Conservation (phyloP, 225 moss, liverwort and hornwort genomes). For the Climacium dendroides region DNA sequence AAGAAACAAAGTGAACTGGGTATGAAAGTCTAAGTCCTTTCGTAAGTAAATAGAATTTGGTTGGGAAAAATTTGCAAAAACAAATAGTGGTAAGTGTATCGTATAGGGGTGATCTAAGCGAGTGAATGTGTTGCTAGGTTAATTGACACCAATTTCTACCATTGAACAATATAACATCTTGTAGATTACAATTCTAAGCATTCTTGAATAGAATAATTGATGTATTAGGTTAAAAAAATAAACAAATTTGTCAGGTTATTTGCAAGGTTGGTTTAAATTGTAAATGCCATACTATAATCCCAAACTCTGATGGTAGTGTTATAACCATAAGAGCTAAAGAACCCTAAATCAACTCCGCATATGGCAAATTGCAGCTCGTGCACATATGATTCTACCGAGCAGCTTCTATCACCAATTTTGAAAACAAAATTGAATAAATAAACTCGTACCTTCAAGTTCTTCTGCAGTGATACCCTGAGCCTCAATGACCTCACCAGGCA, state of each 20-base stretch:
- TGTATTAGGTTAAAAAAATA: not conserved
- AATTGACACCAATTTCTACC: not conserved
- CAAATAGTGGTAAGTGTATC: not conserved
- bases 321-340: not conserved
- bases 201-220: not conserved
- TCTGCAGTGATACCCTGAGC: slow-evolving; percentile 63
- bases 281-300: not conserved
- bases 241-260: too few species aligned
- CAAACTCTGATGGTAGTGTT: not conserved
- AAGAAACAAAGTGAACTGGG: not conserved
- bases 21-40: too few species aligned
- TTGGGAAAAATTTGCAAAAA: not conserved
- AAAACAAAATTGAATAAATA: not conserved
- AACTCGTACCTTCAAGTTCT: slow-evolving; percentile 59
- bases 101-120: not conserved
- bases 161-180: not conserved
- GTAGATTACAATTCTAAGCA: not conserved
- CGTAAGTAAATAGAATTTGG: too few species aligned
- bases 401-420: not conserved
- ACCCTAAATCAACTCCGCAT: not conserved
- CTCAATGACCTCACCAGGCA: slow-evolving; percentile 52
- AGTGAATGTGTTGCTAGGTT: not conserved
- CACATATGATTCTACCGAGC: not conserved
- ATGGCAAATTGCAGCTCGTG: not conserved
- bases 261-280: not conserved